Percentiles rank a stretch among this genome's conserved stretches.
Conservation (phyloP, 2,329 filamentous ascomycete genomes). For the Colletotrichum nymphaeae region DNA sequence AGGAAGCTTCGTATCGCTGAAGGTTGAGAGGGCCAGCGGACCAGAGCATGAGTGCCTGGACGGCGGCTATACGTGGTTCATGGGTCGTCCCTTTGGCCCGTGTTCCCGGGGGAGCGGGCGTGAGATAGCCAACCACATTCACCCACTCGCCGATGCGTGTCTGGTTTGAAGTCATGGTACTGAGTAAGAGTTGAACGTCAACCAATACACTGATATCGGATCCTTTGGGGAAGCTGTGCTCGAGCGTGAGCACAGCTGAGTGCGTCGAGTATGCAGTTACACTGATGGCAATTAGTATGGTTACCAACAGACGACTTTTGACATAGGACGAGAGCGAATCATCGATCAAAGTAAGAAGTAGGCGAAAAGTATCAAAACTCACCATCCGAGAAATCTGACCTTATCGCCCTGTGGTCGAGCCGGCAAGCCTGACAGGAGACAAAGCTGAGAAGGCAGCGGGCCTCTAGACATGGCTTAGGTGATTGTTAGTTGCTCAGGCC, state of each 20-base stretch:
- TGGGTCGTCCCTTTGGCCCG: constrained; percentile 25
- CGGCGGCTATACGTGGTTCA: constrained; percentile 46
- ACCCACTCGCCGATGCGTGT: constrained; percentile 85
- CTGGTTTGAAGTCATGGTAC: constrained; percentile 70
- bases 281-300: constrained; percentile 49
- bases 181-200: constrained; percentile 78
- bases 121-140: constrained; percentile 87
- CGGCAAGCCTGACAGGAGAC: constrained; percentile 73
- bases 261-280: constrained; percentile 62
- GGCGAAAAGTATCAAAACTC: constrained; percentile 38
- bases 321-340: background rate
- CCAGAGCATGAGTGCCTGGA: constrained; percentile 86
- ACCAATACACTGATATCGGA: constrained; percentile 67
- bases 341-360: constrained; percentile 2
- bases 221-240: constrained; percentile 71
- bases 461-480: constrained; percentile 60
- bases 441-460: constrained; percentile 72
- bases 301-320: background rate
- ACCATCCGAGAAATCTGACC: constrained; percentile 94
- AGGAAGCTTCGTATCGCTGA: constrained; percentile 45
- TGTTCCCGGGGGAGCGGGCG: constrained; percentile 39
- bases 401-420: constrained; percentile 72
- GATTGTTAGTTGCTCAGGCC: background rate
- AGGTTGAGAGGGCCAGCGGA: constrained; percentile 79
- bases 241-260: constrained; percentile 73